These are phyloP conservation scores for Sporisorium scitamineum DNA, from an alignment of 1,284 basidiomycete species.

Conservation along the genomic window DNA sequence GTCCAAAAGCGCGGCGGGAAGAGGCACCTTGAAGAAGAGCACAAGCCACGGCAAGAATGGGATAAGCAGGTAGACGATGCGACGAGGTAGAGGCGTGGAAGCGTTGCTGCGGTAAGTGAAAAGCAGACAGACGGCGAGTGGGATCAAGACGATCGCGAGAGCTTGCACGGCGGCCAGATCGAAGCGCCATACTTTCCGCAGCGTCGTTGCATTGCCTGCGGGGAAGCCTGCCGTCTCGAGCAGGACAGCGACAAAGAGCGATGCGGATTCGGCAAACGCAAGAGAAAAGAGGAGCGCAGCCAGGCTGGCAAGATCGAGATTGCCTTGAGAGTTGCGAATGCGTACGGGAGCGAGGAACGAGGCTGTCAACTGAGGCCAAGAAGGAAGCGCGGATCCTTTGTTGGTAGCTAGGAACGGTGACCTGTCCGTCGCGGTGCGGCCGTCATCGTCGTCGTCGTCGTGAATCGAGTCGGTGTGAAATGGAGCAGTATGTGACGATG, in stretches of 20 bases:
- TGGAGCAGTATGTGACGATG: background rate
- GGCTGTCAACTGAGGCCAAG: constrained; percentile 26
- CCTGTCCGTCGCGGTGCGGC: constrained; percentile 19
- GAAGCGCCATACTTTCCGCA: constrained; percentile 33
- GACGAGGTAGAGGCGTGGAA: constrained; percentile 25
- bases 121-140: constrained; percentile 56
- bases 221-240: constrained; percentile 54
- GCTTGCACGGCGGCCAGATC: constrained; percentile 43
- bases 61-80: constrained; percentile 37
- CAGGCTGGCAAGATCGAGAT: constrained; percentile 32
- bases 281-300: constrained; percentile 59
- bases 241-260: constrained; percentile 60
- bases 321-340: constrained; percentile 30
- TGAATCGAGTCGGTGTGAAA: constrained; percentile 28
- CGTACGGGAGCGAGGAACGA: constrained; percentile 26
- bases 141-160: constrained; percentile 34
- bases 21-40: constrained; percentile 63
- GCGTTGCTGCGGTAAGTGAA: constrained; percentile 56
- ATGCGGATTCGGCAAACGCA: constrained; percentile 59
- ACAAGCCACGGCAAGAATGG: constrained; percentile 61
- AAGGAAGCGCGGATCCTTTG: constrained; percentile 18
- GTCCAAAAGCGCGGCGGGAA: constrained; percentile 51
- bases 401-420: constrained; percentile 35
- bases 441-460: constrained; percentile 29
- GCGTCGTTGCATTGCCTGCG: constrained; percentile 36